Base-by-base conservation (phyloP, 2,329 filamentous ascomycete species). In the Colletotrichum sansevieriae region DNA sequence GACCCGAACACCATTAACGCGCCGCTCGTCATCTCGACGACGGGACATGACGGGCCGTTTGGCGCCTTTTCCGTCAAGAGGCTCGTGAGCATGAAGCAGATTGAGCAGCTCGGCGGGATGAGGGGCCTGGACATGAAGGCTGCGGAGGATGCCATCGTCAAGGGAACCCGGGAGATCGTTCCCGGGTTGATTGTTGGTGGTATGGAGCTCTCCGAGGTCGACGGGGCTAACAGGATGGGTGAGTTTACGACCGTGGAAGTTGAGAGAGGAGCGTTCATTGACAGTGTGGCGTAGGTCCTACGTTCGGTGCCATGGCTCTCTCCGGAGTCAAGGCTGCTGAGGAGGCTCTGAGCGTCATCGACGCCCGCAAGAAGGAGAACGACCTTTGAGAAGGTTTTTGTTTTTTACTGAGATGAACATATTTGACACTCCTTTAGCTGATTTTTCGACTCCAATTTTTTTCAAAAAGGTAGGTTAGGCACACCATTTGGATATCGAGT, bases 1-100 rank as follows among this genome's bases (percentile, higher is more conserved):
- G 95, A 97, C 80, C 94, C 94, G 73, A 97, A 96, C 88, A 97
- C 94, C 75, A 97, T 97, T 87, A 97, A 97, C 78, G 93, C 94
- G 0, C 94, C 94, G 1, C 81, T 97, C 68, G 85, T 97, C 76
- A 92, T 98, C 83, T 94, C 91, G 66, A 97, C 94, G 25, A 97
- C 94, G 0, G 95, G 94, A 58, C 94, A 98, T 76, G 94, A 98
- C 73, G 95, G 88, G 0, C 94, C 94, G 15, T 97, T 97, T 78
- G 95, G 94, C 54, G 94, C 94, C 57, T 98, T 98, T 84, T 92
- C 83, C 72, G 94, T 93, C 79, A 97, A 97, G 88, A 89, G 94
- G 56, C 91, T 97, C 46, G 94, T 97, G 55, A 92, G 90, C 80
- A 97, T 97, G 94, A 87, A 91, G 80, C 88, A 89, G 73, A 86